A percentile compares a stretch with the other conserved stretches of the same genome.
These are phyloP conservation scores for Phytophthora multivora DNA, from an alignment of 352 stramenopile genomes.

Conservation along the genomic window DNA sequence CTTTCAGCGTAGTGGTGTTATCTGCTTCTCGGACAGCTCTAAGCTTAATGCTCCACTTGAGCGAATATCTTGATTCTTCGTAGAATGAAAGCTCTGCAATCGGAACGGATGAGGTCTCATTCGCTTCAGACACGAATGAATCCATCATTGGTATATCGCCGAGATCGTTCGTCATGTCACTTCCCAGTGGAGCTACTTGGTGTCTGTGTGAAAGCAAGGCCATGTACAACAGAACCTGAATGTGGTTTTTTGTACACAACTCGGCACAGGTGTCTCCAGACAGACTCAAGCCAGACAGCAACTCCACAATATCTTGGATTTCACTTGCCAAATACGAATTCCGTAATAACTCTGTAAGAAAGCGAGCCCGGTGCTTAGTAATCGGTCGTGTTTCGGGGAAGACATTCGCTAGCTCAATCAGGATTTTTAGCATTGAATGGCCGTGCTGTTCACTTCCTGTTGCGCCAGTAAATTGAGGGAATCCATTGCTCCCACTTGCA, in stretches of 20 bases:
- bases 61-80: conserved; percentile 61
- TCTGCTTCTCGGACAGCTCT: conserved; percentile 25
- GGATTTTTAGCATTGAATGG: conserved; percentile 67
- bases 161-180: conserved; percentile 26
- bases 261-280: conserved; percentile 43
- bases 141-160: conserved; percentile 78
- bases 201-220: conserved; percentile 61
- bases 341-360: conserved; percentile 54
- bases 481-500: conserved; percentile 39
- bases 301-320: conserved; percentile 68
- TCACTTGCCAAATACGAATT: conserved; percentile 59
- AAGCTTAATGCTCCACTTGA: conserved; percentile 70
- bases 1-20: conserved; percentile 28
- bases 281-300: conserved; percentile 60
- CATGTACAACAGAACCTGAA: conserved; percentile 71
- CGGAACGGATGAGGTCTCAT: conserved; percentile 54
- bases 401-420: conserved; percentile 65
- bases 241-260: conserved; percentile 57
- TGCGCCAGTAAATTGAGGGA: conserved; percentile 25
- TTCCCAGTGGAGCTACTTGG: conserved; percentile 9
- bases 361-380: conserved; percentile 49
- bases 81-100: conserved; percentile 72
- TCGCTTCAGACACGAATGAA: conserved; percentile 50
- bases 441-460: conserved; percentile 48
- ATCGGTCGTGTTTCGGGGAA: conserved; percentile 61